Conservation (phyloP, 1,284 basidiomycete species). For the Ustilago sp. region DNA sequence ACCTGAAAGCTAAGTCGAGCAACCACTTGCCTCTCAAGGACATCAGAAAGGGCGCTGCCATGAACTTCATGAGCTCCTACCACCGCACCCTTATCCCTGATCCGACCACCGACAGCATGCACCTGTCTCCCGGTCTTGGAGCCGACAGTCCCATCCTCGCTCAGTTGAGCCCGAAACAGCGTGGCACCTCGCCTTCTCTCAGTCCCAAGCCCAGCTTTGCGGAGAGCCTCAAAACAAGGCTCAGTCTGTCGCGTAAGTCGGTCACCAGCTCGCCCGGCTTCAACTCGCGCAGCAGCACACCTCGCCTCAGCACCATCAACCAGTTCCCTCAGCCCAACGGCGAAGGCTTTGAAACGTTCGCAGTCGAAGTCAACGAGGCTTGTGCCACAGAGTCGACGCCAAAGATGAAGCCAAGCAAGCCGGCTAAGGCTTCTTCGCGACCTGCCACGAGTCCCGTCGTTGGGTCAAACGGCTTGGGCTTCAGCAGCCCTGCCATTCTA, state of each 20-base stretch:
- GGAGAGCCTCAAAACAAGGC: slow-evolving; percentile 37
- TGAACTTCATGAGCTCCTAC: slow-evolving; percentile 50
- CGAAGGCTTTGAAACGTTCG: slow-evolving; percentile 7
- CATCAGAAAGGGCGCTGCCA: slow-evolving; percentile 14
- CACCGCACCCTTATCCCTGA: slow-evolving; percentile 48
- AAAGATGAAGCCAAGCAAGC: slow-evolving; percentile 16
- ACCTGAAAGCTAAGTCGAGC: slow-evolving; percentile 40
- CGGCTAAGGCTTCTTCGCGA: slow-evolving; percentile 10
- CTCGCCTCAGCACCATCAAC: slow-evolving; percentile 33
- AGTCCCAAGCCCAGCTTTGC: slow-evolving; percentile 42
- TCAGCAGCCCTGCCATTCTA: slow-evolving; percentile 42
- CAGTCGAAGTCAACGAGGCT: slow-evolving; percentile 2
- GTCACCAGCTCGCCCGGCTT: slow-evolving; percentile 38
- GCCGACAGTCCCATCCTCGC: slow-evolving; percentile 45
- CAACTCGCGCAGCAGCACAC: slow-evolving; percentile 33
- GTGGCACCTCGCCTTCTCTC: slow-evolving; percentile 27
- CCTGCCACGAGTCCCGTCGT: slow-evolving; percentile 34
- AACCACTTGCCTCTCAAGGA: slow-evolving; percentile 33
- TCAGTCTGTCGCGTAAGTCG: slow-evolving; percentile 49
- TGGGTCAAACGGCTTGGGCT: slow-evolving; percentile 21
- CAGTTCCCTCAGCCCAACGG: slow-evolving; percentile 35
- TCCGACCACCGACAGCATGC: slow-evolving; percentile 30
- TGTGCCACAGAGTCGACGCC: slow-evolving; percentile 20
- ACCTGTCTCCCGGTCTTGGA: slow-evolving; percentile 41
- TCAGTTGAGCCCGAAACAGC: slow-evolving; percentile 39